Base-by-base conservation (phyloP, 164 flowering plant species). In the Vitis amurensis region DNA sequence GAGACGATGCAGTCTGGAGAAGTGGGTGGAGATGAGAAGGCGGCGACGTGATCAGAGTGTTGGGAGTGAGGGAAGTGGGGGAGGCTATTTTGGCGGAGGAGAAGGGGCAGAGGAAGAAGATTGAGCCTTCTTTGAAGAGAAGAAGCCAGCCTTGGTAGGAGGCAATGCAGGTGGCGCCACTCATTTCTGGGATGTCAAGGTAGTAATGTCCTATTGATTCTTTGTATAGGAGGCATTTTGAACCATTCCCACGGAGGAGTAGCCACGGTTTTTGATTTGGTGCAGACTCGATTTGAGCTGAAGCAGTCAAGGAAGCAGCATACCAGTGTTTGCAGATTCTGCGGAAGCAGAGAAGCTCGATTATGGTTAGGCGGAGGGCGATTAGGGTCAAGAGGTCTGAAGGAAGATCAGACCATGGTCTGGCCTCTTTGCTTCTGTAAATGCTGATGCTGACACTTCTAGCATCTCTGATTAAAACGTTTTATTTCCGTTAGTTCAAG, bases 121-220 rank as follows among this genome's bases (percentile, higher is more conserved):
- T 27, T 1, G 71, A 68, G 9, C 59, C 57, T n/a, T 59, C 63
- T 50, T 55, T n/a, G 58, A 44, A 63, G 0, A 76, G 9, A 44
- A 74, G 80, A 48, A 80, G 74, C 83, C 83, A 77, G 8, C 80
- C 83, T 4, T 61, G 62, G 9, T 15, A 14, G 27, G 83, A 80
- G 17, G 83, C 80, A 72, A 79, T 55, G 72, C 81, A 75, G 9
- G 74, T 50, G 15, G 76, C 73, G 7, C 68, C 70, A 9, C 57
- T 57, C 31, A 75, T 14, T 17, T 79, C 79, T 11, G 79, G 79
- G 44, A 75, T 58, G n/a, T 14, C 12, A 12, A 72, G 57, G 14
- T 16, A 60, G 69, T 66, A 68, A 12, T 63, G 66, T 14, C 63
- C 50, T 8, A 7, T 11, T 0, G 47, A 14, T 11, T 29, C 27